Evolutionary conservation across 2,329 filamentous ascomycete species (phyloP), one percentile per base, ranked within the genome.

Genomic region (Rugonectria rugulosa): DNA sequence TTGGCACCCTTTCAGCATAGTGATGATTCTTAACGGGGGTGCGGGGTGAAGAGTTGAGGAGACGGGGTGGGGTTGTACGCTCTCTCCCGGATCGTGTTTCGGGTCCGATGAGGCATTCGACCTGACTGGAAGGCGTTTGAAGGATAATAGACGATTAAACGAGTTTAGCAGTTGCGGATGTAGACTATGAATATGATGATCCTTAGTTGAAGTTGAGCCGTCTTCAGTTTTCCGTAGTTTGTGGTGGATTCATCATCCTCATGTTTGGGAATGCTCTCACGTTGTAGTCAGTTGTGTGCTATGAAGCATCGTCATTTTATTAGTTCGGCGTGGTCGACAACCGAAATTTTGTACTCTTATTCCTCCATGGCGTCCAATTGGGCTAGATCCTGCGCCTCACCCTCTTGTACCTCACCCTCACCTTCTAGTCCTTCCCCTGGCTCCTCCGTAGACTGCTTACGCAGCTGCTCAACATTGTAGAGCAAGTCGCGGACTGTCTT

Each of bases 381-480:
- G n/a, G 34, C 24, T 8, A 57, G 46, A 10, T 48, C 59, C 17
- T 55, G 57, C 14, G 45, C 61, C 6, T 61, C 60, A 4, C 37
- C 64, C 10, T 61, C 59, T 23, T 27, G 50, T 24, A 54, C 64
- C 8, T 61, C 68, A 12, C 63, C 70, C 5, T 65, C 65, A 4
- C 37, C 64, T 10, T 61, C 59, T 23, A 24, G 50, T 24, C 54
- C 64, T 7, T 61, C 68, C 11, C 63, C 70, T 6, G 65, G 64
- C 20, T 43, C 58, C 26, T 54, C 66, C 42, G 15, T 64, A 5
- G 64, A 69, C 24, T 76, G 70, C 65, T 84, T 84, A 41, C 81
- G 77, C 61, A 84, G 64, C 32, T 72, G 76, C 61, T 81, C 80
- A 1, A 74, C 74, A 14, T 71, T 77, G 53, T 81, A 81, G 26